phyloP scores from a whole-genome alignment of 2,329 filamentous ascomycete genomes.

The Parafenestella ontariensis region DNA sequence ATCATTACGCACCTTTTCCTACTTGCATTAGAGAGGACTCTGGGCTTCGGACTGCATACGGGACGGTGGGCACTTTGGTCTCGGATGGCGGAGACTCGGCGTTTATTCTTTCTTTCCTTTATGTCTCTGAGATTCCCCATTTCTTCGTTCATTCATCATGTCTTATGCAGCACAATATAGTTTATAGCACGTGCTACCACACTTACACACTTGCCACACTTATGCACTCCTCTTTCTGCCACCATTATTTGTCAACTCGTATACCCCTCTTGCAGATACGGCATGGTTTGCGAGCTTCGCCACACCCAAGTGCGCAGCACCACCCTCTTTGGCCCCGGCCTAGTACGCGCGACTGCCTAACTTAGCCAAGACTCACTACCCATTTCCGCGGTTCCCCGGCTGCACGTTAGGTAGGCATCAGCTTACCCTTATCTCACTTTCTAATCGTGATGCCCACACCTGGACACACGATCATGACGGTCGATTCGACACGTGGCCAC shows the following conservation, averaged over 20 bases:
- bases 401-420: conserved; percentile 15
- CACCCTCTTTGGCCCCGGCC: conserved; percentile 8
- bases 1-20: conserved; percentile 4
- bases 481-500: neutral
- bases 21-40: conserved; percentile 9
- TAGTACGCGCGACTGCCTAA: conserved; percentile 15
- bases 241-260: too few species aligned
- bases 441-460: neutral
- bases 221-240: too few species aligned
- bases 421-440: conserved; percentile 13
- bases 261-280: neutral
- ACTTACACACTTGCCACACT: neutral
- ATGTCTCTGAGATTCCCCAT: conserved; percentile 10
- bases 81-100: conserved; percentile 1
- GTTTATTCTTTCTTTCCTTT: conserved; percentile 1
- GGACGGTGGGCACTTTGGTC: neutral
- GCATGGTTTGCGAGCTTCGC: conserved; percentile 15
- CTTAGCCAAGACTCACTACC: conserved; percentile 5
- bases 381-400: conserved; percentile 6
- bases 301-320: conserved; percentile 16
- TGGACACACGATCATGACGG: neutral
- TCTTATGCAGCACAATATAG: conserved; percentile 11
- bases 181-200: conserved; percentile 2
- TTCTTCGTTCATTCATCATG: neutral
- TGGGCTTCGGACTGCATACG: neutral